Conservation (phyloP, 2,329 filamentous ascomycete genomes). For the Trichothecium roseum region DNA sequence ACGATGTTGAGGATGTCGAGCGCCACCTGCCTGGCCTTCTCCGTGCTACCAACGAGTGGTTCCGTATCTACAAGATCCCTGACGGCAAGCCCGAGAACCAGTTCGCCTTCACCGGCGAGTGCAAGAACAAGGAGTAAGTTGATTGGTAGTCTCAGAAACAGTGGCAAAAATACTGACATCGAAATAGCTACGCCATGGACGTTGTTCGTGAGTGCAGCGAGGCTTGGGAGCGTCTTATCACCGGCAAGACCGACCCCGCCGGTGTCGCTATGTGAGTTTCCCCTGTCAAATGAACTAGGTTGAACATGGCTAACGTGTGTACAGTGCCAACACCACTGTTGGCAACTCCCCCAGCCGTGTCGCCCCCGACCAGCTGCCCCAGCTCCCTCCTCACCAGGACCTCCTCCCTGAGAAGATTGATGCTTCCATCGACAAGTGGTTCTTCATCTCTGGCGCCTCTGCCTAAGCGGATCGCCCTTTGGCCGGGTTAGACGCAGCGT, state of each 20-base stretch:
- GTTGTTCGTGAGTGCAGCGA: slow-evolving; percentile 93
- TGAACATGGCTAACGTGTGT: slow-evolving; percentile 15
- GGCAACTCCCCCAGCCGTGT: slow-evolving; percentile 63
- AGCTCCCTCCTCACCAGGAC: slow-evolving; percentile 72
- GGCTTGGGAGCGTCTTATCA: slow-evolving; percentile 93
- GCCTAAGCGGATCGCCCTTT: slow-evolving; percentile 38
- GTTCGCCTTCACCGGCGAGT: slow-evolving; percentile 99
- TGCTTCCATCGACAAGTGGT: slow-evolving; percentile 98
- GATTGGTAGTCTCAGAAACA: background rate
- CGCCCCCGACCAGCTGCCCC: slow-evolving; percentile 57
- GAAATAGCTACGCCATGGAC: slow-evolving; percentile 76
- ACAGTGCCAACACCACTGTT: slow-evolving; percentile 74
- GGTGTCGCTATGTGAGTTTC: slow-evolving; percentile 69
- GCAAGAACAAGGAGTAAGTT: slow-evolving; percentile 94
- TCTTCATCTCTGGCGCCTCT: slow-evolving; percentile 98
- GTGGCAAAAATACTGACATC: slow-evolving; percentile 5
- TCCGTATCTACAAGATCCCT: slow-evolving; percentile 99
- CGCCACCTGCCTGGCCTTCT: slow-evolving; percentile 93
- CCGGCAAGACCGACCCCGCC: slow-evolving; percentile 72
- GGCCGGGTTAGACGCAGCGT: too few species aligned
- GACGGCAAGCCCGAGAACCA: slow-evolving; percentile 99
- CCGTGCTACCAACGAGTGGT: slow-evolving; percentile 99
- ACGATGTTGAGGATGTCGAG: slow-evolving; percentile 98
- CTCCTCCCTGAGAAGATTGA: slow-evolving; percentile 82
- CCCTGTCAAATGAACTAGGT: background rate